A percentile compares a stretch with the other conserved stretches of the same genome.
Conservation (phyloP, 495 filamentous ascomycete genomes). For the Penicillium simplicissimum region DNA sequence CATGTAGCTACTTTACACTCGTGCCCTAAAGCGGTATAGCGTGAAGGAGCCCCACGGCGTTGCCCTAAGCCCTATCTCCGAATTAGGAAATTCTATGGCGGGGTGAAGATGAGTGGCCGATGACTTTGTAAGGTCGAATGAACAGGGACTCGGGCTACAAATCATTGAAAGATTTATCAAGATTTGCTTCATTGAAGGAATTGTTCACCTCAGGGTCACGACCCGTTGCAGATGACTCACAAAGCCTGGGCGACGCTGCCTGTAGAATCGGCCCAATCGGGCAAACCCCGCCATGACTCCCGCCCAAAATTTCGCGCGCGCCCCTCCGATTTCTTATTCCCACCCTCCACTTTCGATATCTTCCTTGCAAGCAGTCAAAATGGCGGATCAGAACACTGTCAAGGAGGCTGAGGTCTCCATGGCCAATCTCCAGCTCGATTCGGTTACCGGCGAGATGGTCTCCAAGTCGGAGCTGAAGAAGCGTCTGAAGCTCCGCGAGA, state of each 20-base stretch:
- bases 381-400: slow-evolving; percentile 49
- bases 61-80: slow-evolving; percentile 49
- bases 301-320: slow-evolving; percentile 42
- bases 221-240: slow-evolving; percentile 6
- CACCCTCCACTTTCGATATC: slow-evolving; percentile 27
- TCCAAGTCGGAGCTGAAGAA: slow-evolving; percentile 95
- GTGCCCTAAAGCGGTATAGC: slow-evolving; percentile 11
- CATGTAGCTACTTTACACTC: neutral
- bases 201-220: neutral
- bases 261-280: slow-evolving; percentile 31
- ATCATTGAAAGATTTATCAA: neutral
- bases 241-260: slow-evolving; percentile 1
- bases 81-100: slow-evolving; percentile 12
- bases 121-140: neutral
- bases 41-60: slow-evolving; percentile 33
- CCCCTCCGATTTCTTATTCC: slow-evolving; percentile 32
- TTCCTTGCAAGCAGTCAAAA: slow-evolving; percentile 28
- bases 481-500: slow-evolving; percentile 86
- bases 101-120: neutral
- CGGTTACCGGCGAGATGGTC: slow-evolving; percentile 78
- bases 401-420: slow-evolving; percentile 62
- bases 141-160: neutral
- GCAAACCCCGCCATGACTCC: slow-evolving; percentile 29
- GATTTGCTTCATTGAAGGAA: neutral
- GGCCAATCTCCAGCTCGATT: slow-evolving; percentile 77